Evolutionary conservation across 495 filamentous ascomycete species (phyloP).

Genomic region (Lindgomyces ingoldianus): DNA sequence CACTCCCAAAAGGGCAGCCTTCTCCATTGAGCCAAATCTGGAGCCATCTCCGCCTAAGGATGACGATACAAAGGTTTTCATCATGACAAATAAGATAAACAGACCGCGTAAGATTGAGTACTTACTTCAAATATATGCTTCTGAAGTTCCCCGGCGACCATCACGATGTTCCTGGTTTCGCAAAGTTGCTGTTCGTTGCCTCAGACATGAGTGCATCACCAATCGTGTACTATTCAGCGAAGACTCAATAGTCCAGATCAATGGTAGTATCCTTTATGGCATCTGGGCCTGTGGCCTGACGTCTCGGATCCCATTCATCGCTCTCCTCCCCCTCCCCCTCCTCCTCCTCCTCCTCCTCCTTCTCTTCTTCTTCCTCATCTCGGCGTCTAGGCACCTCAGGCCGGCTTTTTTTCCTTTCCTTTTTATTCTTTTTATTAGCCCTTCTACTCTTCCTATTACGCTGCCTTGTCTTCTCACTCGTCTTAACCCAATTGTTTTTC

Average conservation of each 20-base stretch:
- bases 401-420: conserved; percentile 41
- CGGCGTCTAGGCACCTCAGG: not conserved
- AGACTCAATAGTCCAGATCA: conserved; percentile 45
- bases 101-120: too few species aligned
- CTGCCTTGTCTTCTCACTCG: conserved; percentile 8
- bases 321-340: conserved; percentile 19
- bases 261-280: conserved; percentile 29
- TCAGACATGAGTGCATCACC: too few species aligned
- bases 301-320: conserved; percentile 41
- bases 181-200: too few species aligned
- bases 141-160: not conserved
- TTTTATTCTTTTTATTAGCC: conserved; percentile 42
- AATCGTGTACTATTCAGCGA: too few species aligned
- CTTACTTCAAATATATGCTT: not conserved
- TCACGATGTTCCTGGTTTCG: too few species aligned
- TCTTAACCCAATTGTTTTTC: conserved; percentile 18
- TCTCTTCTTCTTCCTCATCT: conserved; percentile 51
- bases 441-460: conserved; percentile 41
- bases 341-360: conserved; percentile 44
- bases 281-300: conserved; percentile 42
- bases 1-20: conserved; percentile 19
- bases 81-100: too few species aligned
- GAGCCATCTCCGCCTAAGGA: conserved; percentile 61
- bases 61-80: conserved; percentile 67
- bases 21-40: conserved; percentile 29